Evolutionary conservation across 345 rosid genomes (phyloP).

Genomic region (Atalantia buxifolia): DNA sequence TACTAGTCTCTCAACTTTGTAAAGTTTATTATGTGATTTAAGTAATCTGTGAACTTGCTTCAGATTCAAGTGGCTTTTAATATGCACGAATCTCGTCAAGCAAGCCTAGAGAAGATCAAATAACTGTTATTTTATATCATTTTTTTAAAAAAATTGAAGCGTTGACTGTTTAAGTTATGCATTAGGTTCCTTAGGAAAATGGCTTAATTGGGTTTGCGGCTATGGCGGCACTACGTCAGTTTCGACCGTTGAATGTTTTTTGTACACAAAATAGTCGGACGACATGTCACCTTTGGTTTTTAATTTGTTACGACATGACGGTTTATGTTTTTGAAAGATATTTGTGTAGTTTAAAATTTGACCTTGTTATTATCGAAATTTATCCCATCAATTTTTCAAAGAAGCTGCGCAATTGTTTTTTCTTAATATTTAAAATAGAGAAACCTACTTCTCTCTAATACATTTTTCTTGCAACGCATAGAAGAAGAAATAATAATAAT

Average conservation of each 20-base stretch:
- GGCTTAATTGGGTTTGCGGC: not conserved
- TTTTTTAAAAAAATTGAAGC: not conserved
- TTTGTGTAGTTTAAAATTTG: not conserved
- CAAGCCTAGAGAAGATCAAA: conserved; percentile 5
- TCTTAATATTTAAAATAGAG: not conserved
- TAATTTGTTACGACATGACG: not conserved
- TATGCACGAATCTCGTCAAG: conserved; percentile 37
- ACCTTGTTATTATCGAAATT: not conserved
- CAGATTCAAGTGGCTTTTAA: not conserved
- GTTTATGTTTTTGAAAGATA: not conserved
- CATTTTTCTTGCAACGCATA: not conserved
- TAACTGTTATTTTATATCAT: not conserved
- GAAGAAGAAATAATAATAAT: too few relatives aligned
- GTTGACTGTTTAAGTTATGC: conserved; percentile 17
- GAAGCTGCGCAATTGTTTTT: too few relatives aligned
- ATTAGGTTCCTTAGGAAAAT: not conserved
- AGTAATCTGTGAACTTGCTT: not conserved
- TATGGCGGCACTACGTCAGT: not conserved
- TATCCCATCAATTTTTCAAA: not conserved
- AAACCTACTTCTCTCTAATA: not conserved
- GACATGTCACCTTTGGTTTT: not conserved
- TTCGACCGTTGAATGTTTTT: not conserved
- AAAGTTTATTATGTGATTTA: not conserved
- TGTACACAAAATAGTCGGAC: not conserved
- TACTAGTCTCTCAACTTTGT: not conserved